Conservation (phyloP, 805 yeast species). For the Candida maltosa region DNA sequence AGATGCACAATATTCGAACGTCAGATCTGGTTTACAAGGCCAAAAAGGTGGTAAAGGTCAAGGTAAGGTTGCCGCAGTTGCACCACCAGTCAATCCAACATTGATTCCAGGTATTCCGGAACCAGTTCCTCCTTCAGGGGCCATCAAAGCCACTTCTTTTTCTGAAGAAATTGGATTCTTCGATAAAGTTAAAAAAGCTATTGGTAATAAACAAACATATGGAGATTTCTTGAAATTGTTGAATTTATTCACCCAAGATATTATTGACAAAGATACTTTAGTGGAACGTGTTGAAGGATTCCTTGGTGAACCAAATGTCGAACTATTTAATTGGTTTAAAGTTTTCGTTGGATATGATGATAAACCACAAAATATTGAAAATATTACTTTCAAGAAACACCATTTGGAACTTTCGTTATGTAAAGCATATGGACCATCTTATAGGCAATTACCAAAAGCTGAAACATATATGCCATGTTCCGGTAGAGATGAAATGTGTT, state of each 20-base stretch:
- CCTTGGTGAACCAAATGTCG: conserved; percentile 71
- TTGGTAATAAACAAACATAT: conserved; percentile 86
- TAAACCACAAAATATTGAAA: conserved; percentile 82
- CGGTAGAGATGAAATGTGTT: conserved; percentile 98
- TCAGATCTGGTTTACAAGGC: conserved; percentile 34
- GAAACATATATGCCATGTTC: conserved; percentile 97
- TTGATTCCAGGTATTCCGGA: conserved; percentile 84
- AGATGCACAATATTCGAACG: conserved; percentile 46
- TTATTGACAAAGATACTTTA: conserved; percentile 77
- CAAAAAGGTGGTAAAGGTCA: conserved; percentile 15
- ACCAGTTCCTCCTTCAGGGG: conserved; percentile 54
- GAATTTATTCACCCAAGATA: conserved; percentile 85
- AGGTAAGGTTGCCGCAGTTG: conserved; percentile 28
- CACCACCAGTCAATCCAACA: conserved; percentile 49
- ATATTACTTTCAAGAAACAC: conserved; percentile 84
- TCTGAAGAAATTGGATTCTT: conserved; percentile 87
- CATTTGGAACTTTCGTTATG: conserved; percentile 85
- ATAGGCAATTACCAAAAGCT: conserved; percentile 85
- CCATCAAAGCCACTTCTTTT: conserved; percentile 53
- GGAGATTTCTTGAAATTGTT: conserved; percentile 88
- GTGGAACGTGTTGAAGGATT: conserved; percentile 84
- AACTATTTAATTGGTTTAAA: conserved; percentile 87
- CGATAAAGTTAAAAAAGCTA: conserved; percentile 84
- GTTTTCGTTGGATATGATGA: conserved; percentile 86
- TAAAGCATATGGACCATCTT: conserved; percentile 93